Base-by-base conservation (phyloP, 129 eudicot genomes). In the Flaveria bidentis region DNA sequence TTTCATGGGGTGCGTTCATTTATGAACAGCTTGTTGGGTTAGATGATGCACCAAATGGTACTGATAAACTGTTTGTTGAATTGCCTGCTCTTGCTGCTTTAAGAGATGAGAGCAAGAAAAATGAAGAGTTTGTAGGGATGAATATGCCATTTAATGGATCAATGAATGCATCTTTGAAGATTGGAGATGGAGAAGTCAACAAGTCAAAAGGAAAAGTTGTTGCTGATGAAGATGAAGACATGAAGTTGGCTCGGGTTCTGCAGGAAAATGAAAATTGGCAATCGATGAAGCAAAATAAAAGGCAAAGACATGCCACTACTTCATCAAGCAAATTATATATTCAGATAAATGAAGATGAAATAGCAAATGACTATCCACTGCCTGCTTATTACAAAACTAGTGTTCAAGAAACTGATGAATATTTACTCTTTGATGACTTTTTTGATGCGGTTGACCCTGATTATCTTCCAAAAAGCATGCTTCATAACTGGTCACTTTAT, bases 401-500 rank as follows among this genome's bases (percentile, higher is more conserved):
- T 41, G 62, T 61, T 39, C 83, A 91, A 72, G 93, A 88, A 84
- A 85, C 90, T 2, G 97, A 91, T 57, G 97, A 91, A 82, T 91
- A 85, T 25, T 33, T 88, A 6, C 75, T 88, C 51, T 91, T 86
- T 79, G 90, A 81, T 69, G 93, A 84, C 69, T 63, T 63, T 9
- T 14, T 78, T 44, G 93, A 87, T 77, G 75, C 78, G 14, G 69
- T 53, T 72, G 78, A 87, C 44, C 76, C 90, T 20, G 97, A 94
- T 76, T 84, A 85, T 8, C 88, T 94, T 70, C 99, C 99, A 10
- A 80, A 88, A 74, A 84, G 87, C 84, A 94, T 88, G 99, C 94
- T 94, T 61, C 99, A 94, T 74, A 88, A 91, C 71, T 94, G 99
- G 99, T 88, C 99, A 46, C 85, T 94, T 9, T 94, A 94, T 82